Conservation (phyloP, 805 yeast species). For the Yamadazyma sp. region DNA sequence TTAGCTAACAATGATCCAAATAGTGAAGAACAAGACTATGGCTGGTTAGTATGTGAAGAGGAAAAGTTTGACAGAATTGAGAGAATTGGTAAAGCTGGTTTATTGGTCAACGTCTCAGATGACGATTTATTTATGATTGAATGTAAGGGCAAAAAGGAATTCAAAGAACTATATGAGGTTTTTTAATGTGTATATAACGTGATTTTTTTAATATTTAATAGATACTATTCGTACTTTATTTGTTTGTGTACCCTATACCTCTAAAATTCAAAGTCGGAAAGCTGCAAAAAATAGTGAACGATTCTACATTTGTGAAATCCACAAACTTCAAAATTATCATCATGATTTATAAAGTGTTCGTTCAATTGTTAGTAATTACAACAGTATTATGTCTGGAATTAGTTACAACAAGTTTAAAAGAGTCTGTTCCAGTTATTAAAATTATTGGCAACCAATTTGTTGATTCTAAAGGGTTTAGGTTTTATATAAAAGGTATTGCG, state of each 20-base stretch:
- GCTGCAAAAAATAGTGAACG: conserved; percentile 4
- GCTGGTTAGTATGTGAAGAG: conserved; percentile 33
- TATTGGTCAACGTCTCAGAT: conserved; percentile 30
- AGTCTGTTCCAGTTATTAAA: background rate
- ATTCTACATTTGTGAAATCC: background rate
- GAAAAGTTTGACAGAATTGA: conserved; percentile 27
- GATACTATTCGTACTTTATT: no score
- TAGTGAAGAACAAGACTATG: conserved; percentile 14
- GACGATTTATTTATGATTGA: conserved; percentile 39
- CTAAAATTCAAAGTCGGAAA: no score
- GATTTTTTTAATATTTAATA: no score
- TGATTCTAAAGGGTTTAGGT: conserved; percentile 70
- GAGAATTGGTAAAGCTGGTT: conserved; percentile 42
- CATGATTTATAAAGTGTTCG: no score
- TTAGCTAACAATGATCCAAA: conserved; percentile 18
- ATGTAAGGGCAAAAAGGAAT: conserved; percentile 42
- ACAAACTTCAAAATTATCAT: background rate
- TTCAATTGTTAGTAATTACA: no score
- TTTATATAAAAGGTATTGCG: conserved; percentile 84
- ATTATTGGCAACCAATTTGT: conserved; percentile 56
- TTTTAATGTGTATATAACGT: conserved; percentile 11
- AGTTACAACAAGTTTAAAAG: background rate
- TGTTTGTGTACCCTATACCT: no score
- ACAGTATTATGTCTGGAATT: no score
- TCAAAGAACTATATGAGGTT: conserved; percentile 19